Evolutionary conservation across 2,329 filamentous ascomycete species (phyloP).

Genomic region (Penicillium italicum): DNA sequence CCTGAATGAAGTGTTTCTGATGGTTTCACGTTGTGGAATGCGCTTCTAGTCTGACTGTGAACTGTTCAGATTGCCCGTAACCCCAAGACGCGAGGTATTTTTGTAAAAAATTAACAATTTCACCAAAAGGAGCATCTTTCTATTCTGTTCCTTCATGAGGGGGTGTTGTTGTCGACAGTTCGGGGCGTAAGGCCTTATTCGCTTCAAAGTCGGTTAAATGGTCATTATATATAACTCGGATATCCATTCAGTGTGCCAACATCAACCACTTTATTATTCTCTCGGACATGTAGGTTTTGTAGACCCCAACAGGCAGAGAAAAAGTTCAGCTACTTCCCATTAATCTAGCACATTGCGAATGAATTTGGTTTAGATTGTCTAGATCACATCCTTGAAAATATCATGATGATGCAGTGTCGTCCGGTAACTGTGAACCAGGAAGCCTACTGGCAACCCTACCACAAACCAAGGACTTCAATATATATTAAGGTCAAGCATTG

Average conservation of each 20-base stretch:
- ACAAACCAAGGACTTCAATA: background rate
- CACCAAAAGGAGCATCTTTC: background rate
- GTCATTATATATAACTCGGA: background rate
- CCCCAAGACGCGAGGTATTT: rapidly evolving
- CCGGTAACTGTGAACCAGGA: background rate
- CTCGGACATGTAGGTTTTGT: too few species aligned
- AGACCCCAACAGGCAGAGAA: too few species aligned
- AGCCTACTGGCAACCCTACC: background rate
- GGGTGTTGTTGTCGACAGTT: too few species aligned
- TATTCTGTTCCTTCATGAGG: background rate
- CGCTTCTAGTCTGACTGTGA: background rate
- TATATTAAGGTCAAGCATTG: background rate
- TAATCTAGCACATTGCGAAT: background rate
- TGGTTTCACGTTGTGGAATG: constrained; percentile 1
- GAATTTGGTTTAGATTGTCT: background rate
- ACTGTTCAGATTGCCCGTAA: background rate
- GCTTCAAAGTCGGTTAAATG: background rate
- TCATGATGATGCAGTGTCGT: too few species aligned
- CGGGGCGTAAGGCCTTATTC: too few species aligned
- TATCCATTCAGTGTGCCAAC: too few species aligned
- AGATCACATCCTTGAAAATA: background rate
- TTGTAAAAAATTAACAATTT: background rate
- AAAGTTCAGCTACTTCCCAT: too few species aligned
- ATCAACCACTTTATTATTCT: too few species aligned
- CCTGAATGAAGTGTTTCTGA: constrained; percentile 5